Evolutionary conservation across 2,329 filamentous ascomycete genomes (phyloP), one percentile per base, ranked within the genome.

Genomic region (Calycina herbarum): DNA sequence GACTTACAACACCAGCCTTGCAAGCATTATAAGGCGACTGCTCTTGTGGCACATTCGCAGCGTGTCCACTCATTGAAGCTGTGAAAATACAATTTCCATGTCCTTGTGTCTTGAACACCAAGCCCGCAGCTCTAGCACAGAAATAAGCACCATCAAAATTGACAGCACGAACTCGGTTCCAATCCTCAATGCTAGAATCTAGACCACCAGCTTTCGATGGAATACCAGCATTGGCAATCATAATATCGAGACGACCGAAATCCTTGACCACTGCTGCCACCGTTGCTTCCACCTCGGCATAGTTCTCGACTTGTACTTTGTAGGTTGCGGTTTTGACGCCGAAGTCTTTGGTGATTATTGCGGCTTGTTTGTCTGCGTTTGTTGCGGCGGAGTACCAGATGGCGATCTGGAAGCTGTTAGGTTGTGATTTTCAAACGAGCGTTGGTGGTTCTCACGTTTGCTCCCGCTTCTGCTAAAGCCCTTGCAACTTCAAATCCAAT

Each of bases 21-120:
- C 88, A 91, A 45, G 89, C 89, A 75, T 93, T 93, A 84, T 93
- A 93, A 78, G 87, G 89, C 61, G 82, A 85, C 80, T 93, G 90
- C 80, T 91, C 88, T 79, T 93, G 90, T 6, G 90, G 91, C 81
- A 87, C 92, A 85, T 94, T 93, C 83, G 92, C 90, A 70, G 93
- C 87, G 81, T 87, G 86, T 72, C 90, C 91, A 63, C 89, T 91
- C 90, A 94, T 92, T 74, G 87, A 91, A 45, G 89, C 89, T 58
- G 92, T 87, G 67, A 92, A 85, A 73, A 93, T 83, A 76, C 92
- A 88, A 75, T 84, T 88, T 57, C 90, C 90, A 24, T 86, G 76
- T 56, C 69, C 74, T 68, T 65, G 86, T 77, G 86, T 86, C 73
- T 84, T 83, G 66, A 92, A 92, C 73, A 84, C 81, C 57, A 84